A percentile compares a stretch with the other conserved stretches of the same genome.
Evolutionary conservation across 2,329 filamentous ascomycete species (phyloP).

Genomic region (Fusarium burgessii): DNA sequence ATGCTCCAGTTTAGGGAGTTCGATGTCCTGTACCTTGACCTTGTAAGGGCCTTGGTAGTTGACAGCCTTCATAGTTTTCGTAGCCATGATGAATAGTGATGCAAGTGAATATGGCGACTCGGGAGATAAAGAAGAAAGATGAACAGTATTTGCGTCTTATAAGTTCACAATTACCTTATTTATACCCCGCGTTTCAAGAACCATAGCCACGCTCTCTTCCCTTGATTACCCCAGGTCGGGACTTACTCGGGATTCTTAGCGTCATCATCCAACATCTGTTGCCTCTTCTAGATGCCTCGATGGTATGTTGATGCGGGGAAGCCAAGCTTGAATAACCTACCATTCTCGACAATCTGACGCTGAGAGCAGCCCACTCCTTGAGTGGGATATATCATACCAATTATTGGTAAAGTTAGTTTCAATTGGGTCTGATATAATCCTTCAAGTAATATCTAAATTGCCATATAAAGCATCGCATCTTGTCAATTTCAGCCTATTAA

Average conservation of each 20-base stretch:
- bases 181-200: constrained; percentile 27
- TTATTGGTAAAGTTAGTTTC: not conserved
- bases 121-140: not conserved
- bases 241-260: constrained; percentile 24
- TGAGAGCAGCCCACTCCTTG: not conserved
- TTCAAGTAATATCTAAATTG: not conserved
- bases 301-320: constrained; percentile 31
- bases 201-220: constrained; percentile 13
- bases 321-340: constrained; percentile 5
- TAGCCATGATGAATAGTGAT: constrained; percentile 34
- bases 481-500: not conserved
- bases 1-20: constrained; percentile 69
- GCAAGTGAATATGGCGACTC: not conserved
- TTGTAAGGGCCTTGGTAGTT: constrained; percentile 72
- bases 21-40: constrained; percentile 71
- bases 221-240: constrained; percentile 9
- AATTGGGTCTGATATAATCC: not conserved
- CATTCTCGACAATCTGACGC: constrained; percentile 7
- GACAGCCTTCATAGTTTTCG: constrained; percentile 68
- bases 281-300: constrained; percentile 24
- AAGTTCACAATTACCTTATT: not conserved
- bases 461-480: not conserved
- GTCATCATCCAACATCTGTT: constrained; percentile 12
- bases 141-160: not conserved
- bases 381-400: not conserved